Evolutionary conservation across 768 basidiomycete species (phyloP), one percentile per base, ranked within the genome.

Genomic region (Cyclocybe cylindracea): DNA sequence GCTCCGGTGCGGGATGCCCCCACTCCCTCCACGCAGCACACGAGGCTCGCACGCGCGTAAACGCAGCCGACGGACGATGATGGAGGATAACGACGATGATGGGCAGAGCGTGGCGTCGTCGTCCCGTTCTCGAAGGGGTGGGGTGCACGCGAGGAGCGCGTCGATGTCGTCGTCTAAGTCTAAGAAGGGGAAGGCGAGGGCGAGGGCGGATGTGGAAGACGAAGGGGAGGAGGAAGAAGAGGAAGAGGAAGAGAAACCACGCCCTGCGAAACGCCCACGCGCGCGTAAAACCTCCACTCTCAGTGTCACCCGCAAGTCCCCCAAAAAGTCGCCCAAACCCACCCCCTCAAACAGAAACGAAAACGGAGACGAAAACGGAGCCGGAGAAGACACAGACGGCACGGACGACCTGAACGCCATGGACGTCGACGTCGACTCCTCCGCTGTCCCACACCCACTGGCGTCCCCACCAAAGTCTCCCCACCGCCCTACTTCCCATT

Each of bases 1-100:
- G 3, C 60, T 81, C 9, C 76, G 82, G 29, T 91, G 89, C 56
- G 79, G 73, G 50, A 76, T 78, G 31, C 74, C 72, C 7, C 65
- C 61, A 1, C 61, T 64, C 7, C 61, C 67, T 7, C 54, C 52
- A 3, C 60, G 57, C 44, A 49, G 51, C 14, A 46, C 61, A 5
- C 48, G 44, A 16, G 32, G 62, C 38, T 59, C 57, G 62, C 46
- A 61, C 56, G 55, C 62, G 24, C 61, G 66, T 19, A 72, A 72
- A 51, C 66, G 70, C 16, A 60, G 61, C 7, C 63, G 70, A 16
- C 34, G 54, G 9, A 39, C 42, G 16, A 24, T 24, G 24, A 48
- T 58, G 56, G 54, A 61, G 9, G 54, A 44, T 3, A 39, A 58
- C 37, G 54, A 35, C 32, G 49, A 57, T 1, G 48, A 50, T 9